Conservation (phyloP, 1,139 yeast species). For the Yamadazyma diospyri region DNA sequence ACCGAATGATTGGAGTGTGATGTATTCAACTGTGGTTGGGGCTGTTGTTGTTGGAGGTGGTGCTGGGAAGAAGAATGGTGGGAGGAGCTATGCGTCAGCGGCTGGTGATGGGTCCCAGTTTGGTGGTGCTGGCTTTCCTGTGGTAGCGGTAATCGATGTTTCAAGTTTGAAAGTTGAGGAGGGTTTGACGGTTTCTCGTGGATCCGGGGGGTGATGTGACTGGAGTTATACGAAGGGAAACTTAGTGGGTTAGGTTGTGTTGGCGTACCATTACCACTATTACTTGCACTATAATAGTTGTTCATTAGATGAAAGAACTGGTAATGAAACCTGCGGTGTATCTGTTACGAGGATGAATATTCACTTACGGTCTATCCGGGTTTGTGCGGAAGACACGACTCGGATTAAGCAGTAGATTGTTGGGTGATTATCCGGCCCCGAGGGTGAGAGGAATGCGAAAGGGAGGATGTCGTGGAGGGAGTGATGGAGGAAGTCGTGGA, state of each 20-base stretch:
- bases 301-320: conserved; percentile 4
- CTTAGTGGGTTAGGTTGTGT: conserved; percentile 12
- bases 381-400: background rate
- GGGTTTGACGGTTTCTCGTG: conserved; percentile 7
- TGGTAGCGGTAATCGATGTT: conserved; percentile 14
- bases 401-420: background rate
- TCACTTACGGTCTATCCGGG: conserved; percentile 6
- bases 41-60: background rate
- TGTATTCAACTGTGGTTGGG: no score
- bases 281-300: conserved; percentile 9
- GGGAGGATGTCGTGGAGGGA: no score
- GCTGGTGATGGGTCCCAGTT: background rate
- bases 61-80: conserved; percentile 1
- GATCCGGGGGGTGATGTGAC: conserved; percentile 16
- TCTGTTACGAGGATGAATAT: conserved; percentile 6
- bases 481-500: no score
- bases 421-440: no score
- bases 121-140: conserved; percentile 13
- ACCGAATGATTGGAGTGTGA: conserved; percentile 1
- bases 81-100: no score
- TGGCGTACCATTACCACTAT: conserved; percentile 12
- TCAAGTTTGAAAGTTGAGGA: conserved; percentile 12
- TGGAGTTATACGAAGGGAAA: conserved; percentile 20
- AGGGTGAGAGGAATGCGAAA: no score
- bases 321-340: no score